Evolutionary conservation across 306 rosid genomes (phyloP), one percentile per base, ranked within the genome.

Genomic region (Pueraria montana): DNA sequence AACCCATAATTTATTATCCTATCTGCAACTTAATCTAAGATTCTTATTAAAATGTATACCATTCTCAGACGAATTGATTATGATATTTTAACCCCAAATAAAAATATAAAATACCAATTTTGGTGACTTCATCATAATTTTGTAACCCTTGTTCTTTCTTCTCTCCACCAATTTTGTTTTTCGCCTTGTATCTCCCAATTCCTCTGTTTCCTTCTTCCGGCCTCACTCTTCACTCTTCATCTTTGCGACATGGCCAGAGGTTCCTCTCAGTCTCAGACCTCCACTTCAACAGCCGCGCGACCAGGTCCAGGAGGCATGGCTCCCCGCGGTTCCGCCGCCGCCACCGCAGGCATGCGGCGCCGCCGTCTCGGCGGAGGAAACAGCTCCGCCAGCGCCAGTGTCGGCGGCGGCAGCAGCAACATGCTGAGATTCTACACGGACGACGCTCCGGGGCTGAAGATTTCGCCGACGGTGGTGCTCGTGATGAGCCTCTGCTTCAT

Each of bases 341-440:
- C 98, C 3, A 87, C 97, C 0, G 97, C 98, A 0, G 97, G 97
- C 69, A 91, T 91, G 88, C 94, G 98, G 30, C 98, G 97, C 24
- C 98, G 98, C n/a, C 91, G 98, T 7, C 12, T 84, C 11, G 84
- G 78, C 1, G 83, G 89, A 8, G 85, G 88, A 10, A 87, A 77
- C 84, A 84, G 34, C 81, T 52, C 85, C 23, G 55, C 40, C 46
- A 14, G 24, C 1, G 63, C 12, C 0, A 84, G 79, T 16, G 88
- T 78, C 0, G 82, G 90, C 62, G 88, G 85, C 2, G 80, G 67
- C 11, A 70, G 83, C 2, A 76, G 86, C 63, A 94, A 94, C 87
- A 92, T 94, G 98, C 90, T 92, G 36, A 89, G 98, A 58, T 95
- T 95, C 92, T 95, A 95, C 93, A 95, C 98, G 3, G 97, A 95